Conservation (phyloP, 2,329 filamentous ascomycete species). For the Claviceps lovelessii region DNA sequence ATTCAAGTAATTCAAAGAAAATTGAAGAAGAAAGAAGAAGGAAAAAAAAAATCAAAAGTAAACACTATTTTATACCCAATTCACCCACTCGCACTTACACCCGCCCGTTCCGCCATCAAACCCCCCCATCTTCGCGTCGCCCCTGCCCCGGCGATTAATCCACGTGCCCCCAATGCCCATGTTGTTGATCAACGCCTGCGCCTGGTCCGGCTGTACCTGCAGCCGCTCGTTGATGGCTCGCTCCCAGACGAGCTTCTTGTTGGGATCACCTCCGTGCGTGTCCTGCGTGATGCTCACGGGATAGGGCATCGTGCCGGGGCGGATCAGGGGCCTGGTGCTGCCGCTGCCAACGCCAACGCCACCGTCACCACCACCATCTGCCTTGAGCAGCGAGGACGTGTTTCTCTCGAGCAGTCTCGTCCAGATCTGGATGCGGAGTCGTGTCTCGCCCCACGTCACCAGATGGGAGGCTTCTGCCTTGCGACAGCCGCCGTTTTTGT, state of each 20-base stretch:
- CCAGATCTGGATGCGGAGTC: slow-evolving; percentile 53
- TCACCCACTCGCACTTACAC: slow-evolving; percentile 47
- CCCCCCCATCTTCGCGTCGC: slow-evolving; percentile 37
- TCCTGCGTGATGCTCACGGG: slow-evolving; percentile 47
- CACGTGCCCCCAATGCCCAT: slow-evolving; percentile 35
- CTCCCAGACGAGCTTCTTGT: slow-evolving; percentile 39
- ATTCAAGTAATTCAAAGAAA: background rate
- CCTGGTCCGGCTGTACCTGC: slow-evolving; percentile 28
- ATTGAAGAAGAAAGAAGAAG: background rate
- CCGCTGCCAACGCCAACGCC: background rate
- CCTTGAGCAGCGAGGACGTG: slow-evolving; percentile 24
- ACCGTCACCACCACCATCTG: slow-evolving; percentile 10
- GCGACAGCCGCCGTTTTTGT: slow-evolving; percentile 39
- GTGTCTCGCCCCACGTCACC: slow-evolving; percentile 45
- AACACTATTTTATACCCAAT: slow-evolving; percentile 22
- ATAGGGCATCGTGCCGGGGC: slow-evolving; percentile 48
- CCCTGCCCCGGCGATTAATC: slow-evolving; percentile 35
- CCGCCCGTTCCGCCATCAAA: slow-evolving; percentile 50
- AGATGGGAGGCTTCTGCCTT: slow-evolving; percentile 39
- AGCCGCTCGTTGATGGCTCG: slow-evolving; percentile 35
- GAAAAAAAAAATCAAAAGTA: background rate
- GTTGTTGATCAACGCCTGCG: slow-evolving; percentile 33
- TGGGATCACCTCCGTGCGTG: slow-evolving; percentile 43
- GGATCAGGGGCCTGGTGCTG: slow-evolving; percentile 12
- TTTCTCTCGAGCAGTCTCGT: slow-evolving; percentile 33